A percentile compares a stretch with the other conserved stretches of the same genome.
Conservation (phyloP, 495 filamentous ascomycete species). For the Apiosordaria backusii region DNA sequence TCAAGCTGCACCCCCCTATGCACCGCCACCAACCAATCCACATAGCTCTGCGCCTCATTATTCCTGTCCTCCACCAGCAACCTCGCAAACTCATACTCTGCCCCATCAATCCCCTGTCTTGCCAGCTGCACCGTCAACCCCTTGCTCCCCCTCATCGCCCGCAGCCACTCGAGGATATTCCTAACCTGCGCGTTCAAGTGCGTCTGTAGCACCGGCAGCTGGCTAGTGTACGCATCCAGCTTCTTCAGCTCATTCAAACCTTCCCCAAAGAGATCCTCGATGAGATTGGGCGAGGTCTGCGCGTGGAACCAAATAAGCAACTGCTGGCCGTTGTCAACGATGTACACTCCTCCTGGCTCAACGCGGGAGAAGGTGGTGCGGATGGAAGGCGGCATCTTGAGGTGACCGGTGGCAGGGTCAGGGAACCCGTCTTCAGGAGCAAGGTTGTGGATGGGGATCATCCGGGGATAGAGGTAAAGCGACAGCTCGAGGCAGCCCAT, state of each 20-base stretch:
- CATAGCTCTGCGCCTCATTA: constrained; percentile 95
- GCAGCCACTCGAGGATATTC: constrained; percentile 85
- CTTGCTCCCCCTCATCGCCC: constrained; percentile 77
- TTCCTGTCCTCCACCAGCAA: constrained; percentile 91
- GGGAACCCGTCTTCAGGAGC: constrained; percentile 84
- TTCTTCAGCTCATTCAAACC: constrained; percentile 65
- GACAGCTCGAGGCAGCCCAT: constrained; percentile 84
- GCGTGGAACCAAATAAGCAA: constrained; percentile 89
- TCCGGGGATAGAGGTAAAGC: constrained; percentile 91
- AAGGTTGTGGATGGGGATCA: constrained; percentile 88
- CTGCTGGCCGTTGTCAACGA: constrained; percentile 94
- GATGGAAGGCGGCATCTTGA: constrained; percentile 69
- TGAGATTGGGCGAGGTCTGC: constrained; percentile 69
- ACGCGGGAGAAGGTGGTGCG: constrained; percentile 88
- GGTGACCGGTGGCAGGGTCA: constrained; percentile 74
- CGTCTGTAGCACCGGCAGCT: constrained; percentile 75
- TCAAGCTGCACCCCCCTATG: constrained; percentile 91
- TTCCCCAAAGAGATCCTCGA: constrained; percentile 86
- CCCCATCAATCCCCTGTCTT: constrained; percentile 87
- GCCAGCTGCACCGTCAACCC: constrained; percentile 86
- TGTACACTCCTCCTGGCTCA: constrained; percentile 92
- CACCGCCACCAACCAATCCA: constrained; percentile 96
- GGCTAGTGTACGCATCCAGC: constrained; percentile 76
- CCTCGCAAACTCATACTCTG: constrained; percentile 93
- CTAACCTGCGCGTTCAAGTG: constrained; percentile 93